A percentile compares a stretch with the other conserved stretches of the same genome.
phyloP scores from a whole-genome alignment of 2,329 filamentous ascomycete genomes.

The Apiospora aurea region DNA sequence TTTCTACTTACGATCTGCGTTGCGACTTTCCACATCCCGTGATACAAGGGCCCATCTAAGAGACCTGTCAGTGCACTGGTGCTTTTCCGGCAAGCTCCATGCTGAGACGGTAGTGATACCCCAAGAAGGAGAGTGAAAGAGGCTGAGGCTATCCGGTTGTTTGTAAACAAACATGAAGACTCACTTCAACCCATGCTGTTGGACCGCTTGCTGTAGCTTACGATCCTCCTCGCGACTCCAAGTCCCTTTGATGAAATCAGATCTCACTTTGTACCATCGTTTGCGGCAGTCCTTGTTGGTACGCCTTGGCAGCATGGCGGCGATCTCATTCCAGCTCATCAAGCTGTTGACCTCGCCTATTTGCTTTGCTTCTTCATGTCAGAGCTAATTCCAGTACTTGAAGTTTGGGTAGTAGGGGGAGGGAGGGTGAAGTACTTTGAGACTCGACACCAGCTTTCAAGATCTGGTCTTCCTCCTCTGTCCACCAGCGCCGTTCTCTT shows the following conservation, averaged over 20 bases:
- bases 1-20: conserved; percentile 5
- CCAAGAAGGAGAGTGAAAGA: too few species aligned
- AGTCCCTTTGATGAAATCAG: conserved; percentile 17
- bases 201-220: conserved; percentile 11
- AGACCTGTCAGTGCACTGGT: background rate
- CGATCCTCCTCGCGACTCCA: conserved; percentile 19
- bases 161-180: background rate
- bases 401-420: too few species aligned
- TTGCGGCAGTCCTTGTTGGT: conserved; percentile 24
- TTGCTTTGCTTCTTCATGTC: background rate
- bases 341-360: conserved; percentile 11
- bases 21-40: conserved; percentile 11
- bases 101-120: too few species aligned
- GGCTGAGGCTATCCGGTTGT: background rate
- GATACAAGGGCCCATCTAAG: conserved; percentile 13
- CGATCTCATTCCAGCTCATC: conserved; percentile 20
- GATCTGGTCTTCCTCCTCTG: conserved; percentile 13
- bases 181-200: conserved; percentile 7
- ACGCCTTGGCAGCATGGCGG: conserved; percentile 11
- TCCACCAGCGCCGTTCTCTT: conserved; percentile 22
- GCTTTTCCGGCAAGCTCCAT: background rate
- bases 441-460: conserved; percentile 7
- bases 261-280: conserved; percentile 17
- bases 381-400: background rate
- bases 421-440: background rate